Percentiles rank a stretch among this genome's conserved stretches.
Evolutionary conservation across 208 protist genomes (phyloP).

Genomic region (Crithidia mellificae): DNA sequence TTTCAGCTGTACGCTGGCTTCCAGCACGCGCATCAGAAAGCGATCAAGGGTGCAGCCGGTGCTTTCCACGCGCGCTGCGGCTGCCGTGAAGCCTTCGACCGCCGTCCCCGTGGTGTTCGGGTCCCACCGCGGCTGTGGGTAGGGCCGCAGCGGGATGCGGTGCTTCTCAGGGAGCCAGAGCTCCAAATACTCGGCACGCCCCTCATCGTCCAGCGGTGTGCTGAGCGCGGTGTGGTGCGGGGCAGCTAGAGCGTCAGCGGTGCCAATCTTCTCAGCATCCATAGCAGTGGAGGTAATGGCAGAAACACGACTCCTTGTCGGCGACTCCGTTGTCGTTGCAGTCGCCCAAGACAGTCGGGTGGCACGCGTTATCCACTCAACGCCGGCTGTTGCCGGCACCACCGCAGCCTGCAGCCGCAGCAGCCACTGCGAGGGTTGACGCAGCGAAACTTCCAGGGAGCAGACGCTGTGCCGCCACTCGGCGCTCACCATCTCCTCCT

Average conservation of each 20-base stretch:
- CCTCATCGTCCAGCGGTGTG: conserved; percentile 10
- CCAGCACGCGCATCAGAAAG: conserved; percentile 19
- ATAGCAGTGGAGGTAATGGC: too few relatives aligned
- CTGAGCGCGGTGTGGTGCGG: background rate
- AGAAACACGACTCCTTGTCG: too few relatives aligned
- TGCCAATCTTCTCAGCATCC: too few relatives aligned
- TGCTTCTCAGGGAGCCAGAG: conserved; percentile 84
- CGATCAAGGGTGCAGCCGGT: conserved; percentile 7
- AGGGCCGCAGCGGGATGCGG: conserved; percentile 62
- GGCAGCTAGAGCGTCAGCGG: too few relatives aligned
- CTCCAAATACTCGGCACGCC: conserved; percentile 39
- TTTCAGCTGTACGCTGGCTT: conserved; percentile 7
- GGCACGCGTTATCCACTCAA: conserved; percentile 23
- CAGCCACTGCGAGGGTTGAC: conserved; percentile 10
- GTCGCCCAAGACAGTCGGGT: background rate
- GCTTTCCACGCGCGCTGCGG: too few relatives aligned
- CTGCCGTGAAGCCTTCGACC: background rate
- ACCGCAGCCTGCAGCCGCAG: conserved; percentile 26
- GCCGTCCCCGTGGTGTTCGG: conserved; percentile 7
- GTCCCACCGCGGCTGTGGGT: conserved; percentile 29
- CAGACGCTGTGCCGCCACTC: conserved; percentile 67
- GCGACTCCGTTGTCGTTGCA: too few relatives aligned
- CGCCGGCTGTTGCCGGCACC: conserved; percentile 17
- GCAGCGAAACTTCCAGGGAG: conserved; percentile 43
- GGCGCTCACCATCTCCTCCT: conserved; percentile 32